Conservation (phyloP, 352 stramenopile species). For the Pythium aquatile region DNA sequence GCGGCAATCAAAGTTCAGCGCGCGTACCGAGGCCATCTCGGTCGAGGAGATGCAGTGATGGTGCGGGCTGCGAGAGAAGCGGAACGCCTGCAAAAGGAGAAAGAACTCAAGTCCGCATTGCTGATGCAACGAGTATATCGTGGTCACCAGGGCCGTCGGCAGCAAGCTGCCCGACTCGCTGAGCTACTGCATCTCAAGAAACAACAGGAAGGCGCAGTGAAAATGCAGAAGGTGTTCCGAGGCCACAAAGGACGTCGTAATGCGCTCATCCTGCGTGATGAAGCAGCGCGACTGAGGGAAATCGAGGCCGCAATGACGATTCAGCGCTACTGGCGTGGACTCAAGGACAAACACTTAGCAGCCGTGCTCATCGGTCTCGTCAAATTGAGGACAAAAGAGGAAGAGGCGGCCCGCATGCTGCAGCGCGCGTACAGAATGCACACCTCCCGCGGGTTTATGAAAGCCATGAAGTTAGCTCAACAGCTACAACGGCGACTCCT, state of each 20-base stretch:
- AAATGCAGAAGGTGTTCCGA: constrained; percentile 76
- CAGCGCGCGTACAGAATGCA: constrained; percentile 65
- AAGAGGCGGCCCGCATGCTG: constrained; percentile 54
- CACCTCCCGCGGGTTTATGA: constrained; percentile 57
- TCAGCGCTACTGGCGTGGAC: constrained; percentile 71
- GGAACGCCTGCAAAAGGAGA: constrained; percentile 38
- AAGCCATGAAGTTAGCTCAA: constrained; percentile 53
- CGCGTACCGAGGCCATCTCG: constrained; percentile 60
- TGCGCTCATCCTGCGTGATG: constrained; percentile 34
- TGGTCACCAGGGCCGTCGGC: constrained; percentile 53
- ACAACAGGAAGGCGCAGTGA: constrained; percentile 44
- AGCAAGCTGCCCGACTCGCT: constrained; percentile 41
- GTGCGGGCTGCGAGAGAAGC: constrained; percentile 48
- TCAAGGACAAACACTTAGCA: constrained; percentile 73
- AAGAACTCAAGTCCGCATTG: constrained; percentile 39
- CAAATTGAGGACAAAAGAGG: constrained; percentile 58
- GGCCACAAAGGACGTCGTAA: constrained; percentile 49
- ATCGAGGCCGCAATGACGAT: constrained; percentile 68
- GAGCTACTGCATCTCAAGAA: constrained; percentile 51
- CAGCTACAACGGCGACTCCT: constrained; percentile 41
- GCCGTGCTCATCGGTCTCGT: constrained; percentile 69
- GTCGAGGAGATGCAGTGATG: constrained; percentile 47
- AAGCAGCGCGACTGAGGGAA: constrained; percentile 38
- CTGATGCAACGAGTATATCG: constrained; percentile 82
- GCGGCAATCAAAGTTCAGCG: constrained; percentile 71